phyloP scores from a whole-genome alignment of 148 eudicot genomes.

The Pharnaceum exiguum region DNA sequence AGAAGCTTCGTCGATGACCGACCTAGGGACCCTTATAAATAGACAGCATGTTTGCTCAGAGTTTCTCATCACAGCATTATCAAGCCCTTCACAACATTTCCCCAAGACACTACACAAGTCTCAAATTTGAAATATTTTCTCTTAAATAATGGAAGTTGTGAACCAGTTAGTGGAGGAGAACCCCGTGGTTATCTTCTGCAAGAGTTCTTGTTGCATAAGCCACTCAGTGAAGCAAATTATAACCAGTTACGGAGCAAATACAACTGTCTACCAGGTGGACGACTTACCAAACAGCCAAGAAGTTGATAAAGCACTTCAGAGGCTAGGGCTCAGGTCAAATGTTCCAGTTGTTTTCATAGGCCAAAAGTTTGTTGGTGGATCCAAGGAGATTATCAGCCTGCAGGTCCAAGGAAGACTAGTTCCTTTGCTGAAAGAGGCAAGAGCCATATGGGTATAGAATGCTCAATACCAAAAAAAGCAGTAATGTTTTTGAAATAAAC shows the following conservation, averaged over 20 bases:
- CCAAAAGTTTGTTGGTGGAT: constrained; percentile 54
- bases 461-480: too few relatives aligned
- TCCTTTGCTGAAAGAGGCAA: constrained; percentile 45
- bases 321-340: constrained; percentile 37
- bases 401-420: constrained; percentile 53
- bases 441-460: constrained; percentile 50
- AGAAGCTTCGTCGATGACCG: background rate
- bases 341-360: constrained; percentile 69
- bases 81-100: background rate
- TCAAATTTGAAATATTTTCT: background rate
- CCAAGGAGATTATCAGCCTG: constrained; percentile 62
- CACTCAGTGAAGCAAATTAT: constrained; percentile 54
- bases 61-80: background rate
- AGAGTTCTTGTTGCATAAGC: constrained; percentile 53
- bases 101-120: background rate
- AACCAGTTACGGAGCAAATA: constrained; percentile 58
- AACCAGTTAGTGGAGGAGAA: constrained; percentile 34
- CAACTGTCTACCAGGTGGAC: constrained; percentile 51
- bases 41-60: constrained; percentile 4
- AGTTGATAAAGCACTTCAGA: constrained; percentile 43
- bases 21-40: constrained; percentile 10
- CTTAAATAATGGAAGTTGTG: constrained; percentile 32
- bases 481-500: too few relatives aligned
- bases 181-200: constrained; percentile 72
- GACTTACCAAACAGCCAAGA: constrained; percentile 49